phyloP scores from a whole-genome alignment of 139 green algal genomes.

The Chlorokybus atmophyticus region DNA sequence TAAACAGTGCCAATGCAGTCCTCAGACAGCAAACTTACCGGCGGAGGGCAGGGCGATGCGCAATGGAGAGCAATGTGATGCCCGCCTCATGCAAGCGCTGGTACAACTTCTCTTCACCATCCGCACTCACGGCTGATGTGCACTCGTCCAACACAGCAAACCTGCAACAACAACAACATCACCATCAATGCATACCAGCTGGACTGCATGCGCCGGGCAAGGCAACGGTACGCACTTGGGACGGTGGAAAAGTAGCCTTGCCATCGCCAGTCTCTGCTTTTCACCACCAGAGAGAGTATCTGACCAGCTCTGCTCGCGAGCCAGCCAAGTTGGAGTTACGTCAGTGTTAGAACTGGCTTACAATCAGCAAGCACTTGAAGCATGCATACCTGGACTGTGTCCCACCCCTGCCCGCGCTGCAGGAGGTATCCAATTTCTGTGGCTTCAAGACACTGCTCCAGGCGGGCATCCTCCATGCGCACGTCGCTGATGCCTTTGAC shows the following conservation, averaged over 20 bases:
- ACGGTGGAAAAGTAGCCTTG: conserved; percentile 21
- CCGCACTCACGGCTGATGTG: conserved; percentile 29
- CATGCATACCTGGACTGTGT: conserved; percentile 27
- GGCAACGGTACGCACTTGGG: conserved; percentile 24
- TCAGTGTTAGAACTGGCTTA: too few relatives aligned
- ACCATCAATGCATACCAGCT: background rate
- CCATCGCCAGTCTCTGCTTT: conserved; percentile 35
- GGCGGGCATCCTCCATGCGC: background rate
- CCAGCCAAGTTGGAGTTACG: too few relatives aligned
- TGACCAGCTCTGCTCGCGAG: conserved; percentile 29
- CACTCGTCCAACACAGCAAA: conserved; percentile 32
- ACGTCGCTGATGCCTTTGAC: background rate
- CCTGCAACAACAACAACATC: conserved; percentile 5
- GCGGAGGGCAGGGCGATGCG: conserved; percentile 54
- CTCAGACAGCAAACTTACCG: conserved; percentile 12
- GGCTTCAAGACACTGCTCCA: background rate
- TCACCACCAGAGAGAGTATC: conserved; percentile 33
- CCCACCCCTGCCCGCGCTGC: conserved; percentile 20
- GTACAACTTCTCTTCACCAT: conserved; percentile 43
- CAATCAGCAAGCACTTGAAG: too few relatives aligned
- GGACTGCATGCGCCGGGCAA: too few relatives aligned
- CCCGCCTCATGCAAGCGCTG: conserved; percentile 42
- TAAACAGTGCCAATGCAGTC: background rate
- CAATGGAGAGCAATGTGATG: conserved; percentile 84
- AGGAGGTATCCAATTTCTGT: conserved; percentile 26